A percentile compares a stretch with the other conserved stretches of the same genome.
Evolutionary conservation across 164 flowering plant genomes (phyloP).

Genomic region (Umbellularia californica): DNA sequence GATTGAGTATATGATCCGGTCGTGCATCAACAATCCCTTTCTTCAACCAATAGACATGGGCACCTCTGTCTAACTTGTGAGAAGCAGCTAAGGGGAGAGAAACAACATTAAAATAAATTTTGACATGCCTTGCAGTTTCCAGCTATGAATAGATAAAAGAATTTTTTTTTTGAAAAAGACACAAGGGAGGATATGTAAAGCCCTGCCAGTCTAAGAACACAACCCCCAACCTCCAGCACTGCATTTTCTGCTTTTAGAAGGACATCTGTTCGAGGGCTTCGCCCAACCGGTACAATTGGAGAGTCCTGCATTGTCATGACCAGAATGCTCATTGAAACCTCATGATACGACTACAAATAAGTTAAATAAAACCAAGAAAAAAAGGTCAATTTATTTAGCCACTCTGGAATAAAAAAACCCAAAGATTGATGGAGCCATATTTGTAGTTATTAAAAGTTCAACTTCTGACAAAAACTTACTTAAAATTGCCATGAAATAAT

Average conservation of each 20-base stretch:
- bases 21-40: slow-evolving; percentile 72
- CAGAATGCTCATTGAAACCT: not conserved
- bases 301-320: slow-evolving; percentile 46
- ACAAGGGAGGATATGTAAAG: slow-evolving; percentile 82
- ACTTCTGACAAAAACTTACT: too few relatives aligned
- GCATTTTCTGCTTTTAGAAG: slow-evolving; percentile 75
- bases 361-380: not conserved
- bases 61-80: slow-evolving; percentile 75
- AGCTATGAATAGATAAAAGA: not conserved
- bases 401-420: not conserved
- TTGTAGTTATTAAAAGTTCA: not conserved
- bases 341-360: not conserved
- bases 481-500: not conserved
- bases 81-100: slow-evolving; percentile 34
- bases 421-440: not conserved
- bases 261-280: slow-evolving; percentile 84
- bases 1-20: slow-evolving; percentile 91
- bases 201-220: slow-evolving; percentile 87
- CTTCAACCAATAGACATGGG: slow-evolving; percentile 72
- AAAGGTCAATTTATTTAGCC: not conserved
- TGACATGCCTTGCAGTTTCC: not conserved
- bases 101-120: not conserved
- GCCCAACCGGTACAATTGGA: slow-evolving; percentile 78
- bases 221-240: slow-evolving; percentile 73
- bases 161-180: not conserved